Evolutionary conservation across 2,329 filamentous ascomycete genomes (phyloP), one percentile per base, ranked within the genome.

Genomic region (Colletotrichum simmondsii): DNA sequence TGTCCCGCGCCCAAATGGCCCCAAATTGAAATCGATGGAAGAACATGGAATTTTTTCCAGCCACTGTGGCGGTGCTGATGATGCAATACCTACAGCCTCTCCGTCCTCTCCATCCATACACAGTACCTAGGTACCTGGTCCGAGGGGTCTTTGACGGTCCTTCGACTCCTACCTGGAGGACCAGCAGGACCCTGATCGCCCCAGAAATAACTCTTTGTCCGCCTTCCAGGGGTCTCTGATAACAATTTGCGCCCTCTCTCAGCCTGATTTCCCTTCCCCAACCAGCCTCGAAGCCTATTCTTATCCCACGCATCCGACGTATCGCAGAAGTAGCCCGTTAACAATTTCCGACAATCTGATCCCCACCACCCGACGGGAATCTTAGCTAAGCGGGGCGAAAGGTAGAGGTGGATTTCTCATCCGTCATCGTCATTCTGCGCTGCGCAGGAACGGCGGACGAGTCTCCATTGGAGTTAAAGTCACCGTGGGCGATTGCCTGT

Each of bases 31-130:
- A 35, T 69, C 66, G 68, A 75, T 75, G 74, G 74, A 75, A 75
- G 65, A 72, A 58, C 59, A 65, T 74, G 71, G 74, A 75, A 75
- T 71, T 69, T 59, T 75, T 75, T 75, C 58, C 37, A 74, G 74
- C 74, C 74, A 75, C 73, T 14, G 74, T 75, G 74, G 74, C 74
- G 69, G 74, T 74, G 74, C 68, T 68, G 71, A 72, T 73, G 68
- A 73, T 73, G 71, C 71, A 73, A 64, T 71, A 72, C 71, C 24
- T 73, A 19, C 26, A 57, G 19, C 12, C 24, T 57, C 37, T 42
- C 14, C 16, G 37, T 42, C 16, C 37, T 42, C 35, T 42, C 60
- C 26, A 42, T 52, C 60, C 66, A 71, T 54, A 28, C 26, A 28
- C 26, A 28, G 26, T 6, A n/a, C n/a, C n/a, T n/a, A 32, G 30